phyloP scores from a whole-genome alignment of 331 rosid genomes.

The Rosa hybrid region DNA sequence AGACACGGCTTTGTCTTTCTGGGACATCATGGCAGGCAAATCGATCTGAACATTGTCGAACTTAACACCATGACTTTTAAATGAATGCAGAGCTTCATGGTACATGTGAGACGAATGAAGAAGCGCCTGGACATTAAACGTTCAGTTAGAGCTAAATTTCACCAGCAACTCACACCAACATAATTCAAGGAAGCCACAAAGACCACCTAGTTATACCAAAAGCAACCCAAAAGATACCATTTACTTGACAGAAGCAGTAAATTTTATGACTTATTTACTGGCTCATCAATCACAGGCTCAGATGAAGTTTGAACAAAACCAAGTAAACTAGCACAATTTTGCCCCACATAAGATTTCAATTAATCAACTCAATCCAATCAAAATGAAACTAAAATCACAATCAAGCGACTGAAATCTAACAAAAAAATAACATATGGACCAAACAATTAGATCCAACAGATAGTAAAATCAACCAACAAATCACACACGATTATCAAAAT shows the following conservation, averaged over 20 bases:
- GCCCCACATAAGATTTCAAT: neutral
- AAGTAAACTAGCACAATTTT: neutral
- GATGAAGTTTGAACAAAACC: neutral
- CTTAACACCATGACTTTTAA: conserved; percentile 81
- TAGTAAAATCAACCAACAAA: neutral
- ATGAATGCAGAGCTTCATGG: conserved; percentile 91
- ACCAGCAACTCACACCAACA: neutral
- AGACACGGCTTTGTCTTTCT: conserved; percentile 89
- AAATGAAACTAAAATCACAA: neutral
- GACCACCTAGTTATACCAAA: neutral
- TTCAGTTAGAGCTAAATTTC: neutral
- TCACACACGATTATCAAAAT: neutral
- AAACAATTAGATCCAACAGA: conserved; percentile 15
- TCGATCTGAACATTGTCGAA: conserved; percentile 78
- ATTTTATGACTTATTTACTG: neutral
- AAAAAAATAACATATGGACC: neutral
- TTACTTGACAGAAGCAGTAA: neutral
- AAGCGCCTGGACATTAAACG: conserved; percentile 60
- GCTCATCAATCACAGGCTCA: neutral
- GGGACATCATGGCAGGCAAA: conserved; percentile 90
- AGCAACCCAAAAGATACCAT: neutral
- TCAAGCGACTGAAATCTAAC: neutral
- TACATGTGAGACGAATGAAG: conserved; percentile 97
- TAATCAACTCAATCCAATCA: neutral
- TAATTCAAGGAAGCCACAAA: neutral